Evolutionary conservation across 352 stramenopile genomes (phyloP).

Genomic region (Peronospora farinosa): DNA sequence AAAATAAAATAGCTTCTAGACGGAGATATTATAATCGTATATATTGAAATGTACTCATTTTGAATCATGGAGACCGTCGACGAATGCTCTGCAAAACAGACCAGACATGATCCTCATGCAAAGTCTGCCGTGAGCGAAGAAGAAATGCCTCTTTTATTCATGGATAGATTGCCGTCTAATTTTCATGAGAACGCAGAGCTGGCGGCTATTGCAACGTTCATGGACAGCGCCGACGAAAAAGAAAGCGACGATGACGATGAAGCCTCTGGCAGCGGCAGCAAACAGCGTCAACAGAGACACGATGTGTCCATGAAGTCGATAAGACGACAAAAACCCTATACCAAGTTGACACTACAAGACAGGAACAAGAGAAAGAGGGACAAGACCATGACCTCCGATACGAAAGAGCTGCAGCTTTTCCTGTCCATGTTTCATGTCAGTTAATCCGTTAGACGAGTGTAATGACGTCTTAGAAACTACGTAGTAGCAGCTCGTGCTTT

Average conservation of each 20-base stretch:
- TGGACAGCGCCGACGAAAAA: slow-evolving; percentile 47
- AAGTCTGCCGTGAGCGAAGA: slow-evolving; percentile 30
- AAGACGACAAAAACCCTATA: slow-evolving; percentile 27
- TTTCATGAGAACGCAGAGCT: slow-evolving; percentile 66
- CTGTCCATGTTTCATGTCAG: slow-evolving; percentile 51
- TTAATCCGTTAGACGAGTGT: slow-evolving; percentile 2
- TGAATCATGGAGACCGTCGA: no score
- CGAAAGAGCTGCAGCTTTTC: slow-evolving; percentile 55
- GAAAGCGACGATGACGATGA: slow-evolving; percentile 1
- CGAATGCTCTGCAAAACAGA: no score
- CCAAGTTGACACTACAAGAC: slow-evolving; percentile 3
- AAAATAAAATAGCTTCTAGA: no score
- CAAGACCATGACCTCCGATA: slow-evolving; percentile 11
- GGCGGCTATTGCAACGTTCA: slow-evolving; percentile 69
- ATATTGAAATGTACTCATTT: no score
- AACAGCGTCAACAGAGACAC: slow-evolving; percentile 7
- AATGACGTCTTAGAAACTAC: neutral
- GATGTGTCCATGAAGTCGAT: neutral
- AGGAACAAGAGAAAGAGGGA: slow-evolving; percentile 7
- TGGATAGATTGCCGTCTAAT: slow-evolving; percentile 53
- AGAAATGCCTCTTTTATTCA: slow-evolving; percentile 76
- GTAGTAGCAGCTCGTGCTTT: neutral
- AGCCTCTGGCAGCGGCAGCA: neutral
- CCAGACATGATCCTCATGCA: no score
- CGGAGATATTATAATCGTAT: no score